phyloP scores from a whole-genome alignment of 441 rosid species.

The Mallotus japonicus region DNA sequence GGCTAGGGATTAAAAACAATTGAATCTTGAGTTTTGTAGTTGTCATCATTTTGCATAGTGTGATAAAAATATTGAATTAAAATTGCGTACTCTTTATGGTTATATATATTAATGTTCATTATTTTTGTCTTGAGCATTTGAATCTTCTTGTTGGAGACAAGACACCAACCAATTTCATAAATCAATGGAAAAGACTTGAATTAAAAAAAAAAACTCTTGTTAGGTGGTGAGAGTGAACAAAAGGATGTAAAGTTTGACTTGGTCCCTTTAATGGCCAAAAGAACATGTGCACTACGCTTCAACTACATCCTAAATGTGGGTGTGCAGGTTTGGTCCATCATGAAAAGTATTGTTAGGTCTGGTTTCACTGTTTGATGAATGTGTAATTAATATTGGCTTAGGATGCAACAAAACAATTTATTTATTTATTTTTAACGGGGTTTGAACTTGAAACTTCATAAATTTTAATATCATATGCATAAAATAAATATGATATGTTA shows the following conservation, averaged over 20 bases:
- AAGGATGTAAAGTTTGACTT: background rate
- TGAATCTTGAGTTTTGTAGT: constrained; percentile 36
- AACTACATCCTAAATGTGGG: background rate
- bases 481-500: too few relatives aligned
- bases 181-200: too few relatives aligned
- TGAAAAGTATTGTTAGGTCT: background rate
- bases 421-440: too few relatives aligned
- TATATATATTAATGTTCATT: background rate
- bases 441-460: too few relatives aligned
- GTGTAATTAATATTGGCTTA: too few relatives aligned
- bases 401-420: too few relatives aligned
- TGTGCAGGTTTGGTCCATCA: background rate
- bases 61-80: background rate
- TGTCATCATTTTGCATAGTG: constrained; percentile 5
- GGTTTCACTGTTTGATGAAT: too few relatives aligned
- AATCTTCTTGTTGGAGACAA: background rate
- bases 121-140: constrained; percentile 1
- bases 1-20: constrained; percentile 12
- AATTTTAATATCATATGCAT: too few relatives aligned
- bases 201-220: background rate
- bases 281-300: background rate
- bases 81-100: background rate
- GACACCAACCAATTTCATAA: too few relatives aligned
- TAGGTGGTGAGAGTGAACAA: background rate
- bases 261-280: background rate